Evolutionary conservation across 179 eudicot genomes (phyloP), one percentile per base, ranked within the genome.

Genomic region (Beta macrorhiza): DNA sequence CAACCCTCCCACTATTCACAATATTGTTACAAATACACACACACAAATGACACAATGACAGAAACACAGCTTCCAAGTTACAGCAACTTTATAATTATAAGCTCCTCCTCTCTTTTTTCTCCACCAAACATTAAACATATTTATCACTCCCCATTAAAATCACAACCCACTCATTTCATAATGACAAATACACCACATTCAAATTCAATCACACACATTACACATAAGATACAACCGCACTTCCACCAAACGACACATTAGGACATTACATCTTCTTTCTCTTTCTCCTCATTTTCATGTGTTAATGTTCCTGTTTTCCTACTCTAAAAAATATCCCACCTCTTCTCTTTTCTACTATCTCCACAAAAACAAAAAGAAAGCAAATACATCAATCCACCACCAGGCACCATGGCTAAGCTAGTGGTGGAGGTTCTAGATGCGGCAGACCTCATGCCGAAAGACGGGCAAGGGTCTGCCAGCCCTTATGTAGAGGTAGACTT

Each of bases 381-480:
- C 42, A 17, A 29, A 29, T 29, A 29, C 32, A 25, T 25, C 51
- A 47, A 47, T 7, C 51, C 51, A 3, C 51, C 51, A 25, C 25
- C 25, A 77, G 75, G 92, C 51, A 25, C 25, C 25, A 77, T 79
- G 92, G 87, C 92, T 47, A 87, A 82, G 79, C 93, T 95, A 0
- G 91, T 93, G 7, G 92, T 95, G 1, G 89, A 93, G 75, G 93
- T 93, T 1, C 77, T 85, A 5, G 89, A 89, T 29, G 97, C 97
- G 0, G 63, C 82, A 0, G 91, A 90, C 82, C 90, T 92, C 70
- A 91, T 88, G 93, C 97, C 97, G 4, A 92, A 92, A 86, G 94
- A 92, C 76, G 97, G 97, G 0, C 93, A 91, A 69, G 97, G 97
- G 53, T 90, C 97, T 1, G 90, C 94, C 1, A 90, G 84, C 67